Percentiles rank a stretch among this genome's conserved stretches.
Conservation (phyloP, 1,284 basidiomycete genomes). For the Trichosporon coremiiforme region DNA sequence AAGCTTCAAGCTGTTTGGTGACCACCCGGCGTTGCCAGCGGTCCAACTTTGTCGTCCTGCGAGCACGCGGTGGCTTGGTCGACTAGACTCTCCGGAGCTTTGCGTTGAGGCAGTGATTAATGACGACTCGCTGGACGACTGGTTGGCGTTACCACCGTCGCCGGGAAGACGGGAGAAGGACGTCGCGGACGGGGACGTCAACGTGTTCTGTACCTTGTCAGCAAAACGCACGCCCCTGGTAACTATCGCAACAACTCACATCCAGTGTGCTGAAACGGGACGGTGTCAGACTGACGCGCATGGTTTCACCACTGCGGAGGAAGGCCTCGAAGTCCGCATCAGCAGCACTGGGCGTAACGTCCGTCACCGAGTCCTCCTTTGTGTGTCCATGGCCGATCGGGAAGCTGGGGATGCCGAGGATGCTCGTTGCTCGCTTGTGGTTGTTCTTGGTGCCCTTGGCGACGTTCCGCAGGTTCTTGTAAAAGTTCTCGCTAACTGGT, state of each 20-base stretch:
- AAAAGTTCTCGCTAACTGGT: conserved; percentile 26
- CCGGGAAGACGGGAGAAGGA: conserved; percentile 8
- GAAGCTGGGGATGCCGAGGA: conserved; percentile 5
- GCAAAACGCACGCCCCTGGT: neutral
- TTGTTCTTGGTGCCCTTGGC: conserved; percentile 19
- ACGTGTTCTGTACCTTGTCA: conserved; percentile 18
- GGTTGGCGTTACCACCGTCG: conserved; percentile 1
- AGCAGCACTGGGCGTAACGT: conserved; percentile 49
- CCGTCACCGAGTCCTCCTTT: conserved; percentile 19
- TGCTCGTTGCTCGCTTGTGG: conserved; percentile 25
- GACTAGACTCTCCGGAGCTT: conserved; percentile 6
- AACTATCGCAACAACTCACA: conserved; percentile 59
- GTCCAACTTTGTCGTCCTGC: conserved; percentile 13
- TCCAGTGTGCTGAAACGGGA: conserved; percentile 87
- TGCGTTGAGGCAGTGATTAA: conserved; percentile 26
- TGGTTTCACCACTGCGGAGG: conserved; percentile 80
- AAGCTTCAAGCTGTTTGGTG: conserved; percentile 12
- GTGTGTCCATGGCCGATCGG: conserved; percentile 6
- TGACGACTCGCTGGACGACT: conserved; percentile 31
- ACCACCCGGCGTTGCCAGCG: conserved; percentile 11
- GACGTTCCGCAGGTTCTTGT: conserved; percentile 21
- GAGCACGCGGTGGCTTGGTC: conserved; percentile 8
- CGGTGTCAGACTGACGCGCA: conserved; percentile 93
- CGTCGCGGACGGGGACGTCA: conserved; percentile 8
- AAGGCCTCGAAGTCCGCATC: conserved; percentile 82